These are phyloP conservation scores for Fusarium citri DNA, from an alignment of 2,329 filamentous ascomycete species.

Conservation along the genomic window DNA sequence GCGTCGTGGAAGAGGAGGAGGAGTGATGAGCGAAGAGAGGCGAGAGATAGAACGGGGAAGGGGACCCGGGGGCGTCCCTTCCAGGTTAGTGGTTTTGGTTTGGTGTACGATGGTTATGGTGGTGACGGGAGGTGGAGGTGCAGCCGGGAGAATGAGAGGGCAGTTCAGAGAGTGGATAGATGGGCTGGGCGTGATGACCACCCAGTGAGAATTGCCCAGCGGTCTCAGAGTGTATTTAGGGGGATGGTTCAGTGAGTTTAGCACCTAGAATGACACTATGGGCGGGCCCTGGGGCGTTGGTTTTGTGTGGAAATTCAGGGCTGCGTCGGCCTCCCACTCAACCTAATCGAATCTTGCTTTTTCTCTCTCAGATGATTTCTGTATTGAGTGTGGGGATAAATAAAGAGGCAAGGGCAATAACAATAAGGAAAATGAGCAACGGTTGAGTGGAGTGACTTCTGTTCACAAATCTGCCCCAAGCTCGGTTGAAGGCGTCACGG, in stretches of 20 bases:
- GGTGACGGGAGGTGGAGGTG: conserved; percentile 27
- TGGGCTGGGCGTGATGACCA: conserved; percentile 5
- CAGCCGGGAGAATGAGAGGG: conserved; percentile 6
- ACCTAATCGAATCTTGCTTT: conserved; percentile 16
- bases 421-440: conserved; percentile 21
- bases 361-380: background rate
- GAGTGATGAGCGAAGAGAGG: conserved; percentile 37
- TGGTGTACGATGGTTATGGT: conserved; percentile 38
- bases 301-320: background rate
- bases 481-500: conserved; percentile 39
- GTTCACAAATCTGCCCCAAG: conserved; percentile 19
- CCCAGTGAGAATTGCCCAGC: conserved; percentile 16
- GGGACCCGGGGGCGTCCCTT: conserved; percentile 32
- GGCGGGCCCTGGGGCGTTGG: background rate
- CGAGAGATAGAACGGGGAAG: conserved; percentile 40
- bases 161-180: conserved; percentile 5
- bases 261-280: conserved; percentile 24
- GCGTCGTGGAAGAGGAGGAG: conserved; percentile 36
- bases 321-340: background rate
- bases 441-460: conserved; percentile 33
- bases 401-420: conserved; percentile 19
- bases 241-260: conserved; percentile 18
- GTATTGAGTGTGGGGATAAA: conserved; percentile 24
- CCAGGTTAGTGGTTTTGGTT: conserved; percentile 31
- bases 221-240: conserved; percentile 16